Base-by-base conservation (phyloP, 768 basidiomycete genomes). In the Polyporus arcularius region DNA sequence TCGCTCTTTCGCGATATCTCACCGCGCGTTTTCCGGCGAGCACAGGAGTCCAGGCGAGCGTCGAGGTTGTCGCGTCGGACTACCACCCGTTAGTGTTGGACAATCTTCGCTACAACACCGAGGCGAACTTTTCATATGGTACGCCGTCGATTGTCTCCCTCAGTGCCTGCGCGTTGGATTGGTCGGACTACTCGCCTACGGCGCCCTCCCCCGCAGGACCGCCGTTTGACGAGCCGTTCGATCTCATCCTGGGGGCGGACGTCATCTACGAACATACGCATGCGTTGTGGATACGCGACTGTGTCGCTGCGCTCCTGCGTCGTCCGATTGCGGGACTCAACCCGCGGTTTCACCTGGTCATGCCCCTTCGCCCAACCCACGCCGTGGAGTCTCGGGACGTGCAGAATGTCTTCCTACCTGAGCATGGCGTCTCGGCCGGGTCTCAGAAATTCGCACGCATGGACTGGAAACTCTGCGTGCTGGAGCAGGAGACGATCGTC, bases 361-460 rank as follows among this genome's bases (percentile, higher is more conserved):
- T 93, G n/a, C 90, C 92, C 1, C 76, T 90, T 4, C 88, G 93
- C 0, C 70, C 78, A 0, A 90, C 88, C 0, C 87, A 89, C 63
- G 66, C 74, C 0, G 70, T 69, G 12, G 92, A 94, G 74, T 85
- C 83, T 0, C 73, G 67, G 38, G 80, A 82, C 0, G 71, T 92
- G 47, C 87, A 90, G 62, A 67, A 69, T 9, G 78, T 85, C 3
- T 91, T 93, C 63, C 66, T 70, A 48, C 64, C 65, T 26, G 21
- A 26, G 21, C 21, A 26, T 26, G 21, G 21, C 1, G 14, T 59
- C 50, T 9, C 54, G 39, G 48, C 45, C 57, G 59, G 41, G 30
- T 41, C 21, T 9, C 4, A 26, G 26, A 7, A 12, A n/a, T 18
- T 15, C 14, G 16, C 12, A 30, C n/a, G 39, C 40, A 55, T 26